Evolutionary conservation across 345 rosid genomes (phyloP), one percentile per base, ranked within the genome.

Genomic region (Sonneratia caseolaris): DNA sequence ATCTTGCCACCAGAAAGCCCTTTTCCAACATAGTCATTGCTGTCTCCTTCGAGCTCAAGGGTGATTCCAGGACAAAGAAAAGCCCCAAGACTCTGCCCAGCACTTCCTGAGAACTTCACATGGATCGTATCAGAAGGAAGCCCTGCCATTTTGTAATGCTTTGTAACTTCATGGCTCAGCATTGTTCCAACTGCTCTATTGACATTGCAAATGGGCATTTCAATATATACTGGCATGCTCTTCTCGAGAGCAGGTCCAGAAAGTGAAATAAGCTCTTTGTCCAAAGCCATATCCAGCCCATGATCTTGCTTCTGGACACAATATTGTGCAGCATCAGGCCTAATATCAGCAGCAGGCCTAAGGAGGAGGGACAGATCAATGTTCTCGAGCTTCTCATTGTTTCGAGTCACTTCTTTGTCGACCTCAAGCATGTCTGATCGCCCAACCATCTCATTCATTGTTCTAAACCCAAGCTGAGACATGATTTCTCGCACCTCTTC

Each of bases 351-450:
- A 72, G 99, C 98, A 74, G 99, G 97, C 74, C 88, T 85, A 24
- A 96, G 97, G 73, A 96, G 77, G 55, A 85, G 81, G 32, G 98
- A 91, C 64, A 96, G 91, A 66, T 96, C 98, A 70, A 96, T 91
- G 77, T 96, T 96, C 75, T 83, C 86, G 51, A 96, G 81, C 81
- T 96, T 96, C 79, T 92, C 97, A 65, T 86, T 91, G 81, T 81
- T 83, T 82, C 83, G 78, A 16, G 80, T 74, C 42, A 96, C 98
- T 77, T 92, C 99, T 74, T 76, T 83, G 70, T 96, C 99, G 78
- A 96, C 91, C 82, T 91, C 98, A 79, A 96, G 98, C 97, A 92
- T 89, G 76, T 96, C 99, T 12, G 99, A 86, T n/a, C 96, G 97
- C 57, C 99, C 99, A 82, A 96, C 85, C 99, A 96, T 92, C 79